Base-by-base conservation (phyloP, 768 basidiomycete species). In the Crepidotus variabilis region DNA sequence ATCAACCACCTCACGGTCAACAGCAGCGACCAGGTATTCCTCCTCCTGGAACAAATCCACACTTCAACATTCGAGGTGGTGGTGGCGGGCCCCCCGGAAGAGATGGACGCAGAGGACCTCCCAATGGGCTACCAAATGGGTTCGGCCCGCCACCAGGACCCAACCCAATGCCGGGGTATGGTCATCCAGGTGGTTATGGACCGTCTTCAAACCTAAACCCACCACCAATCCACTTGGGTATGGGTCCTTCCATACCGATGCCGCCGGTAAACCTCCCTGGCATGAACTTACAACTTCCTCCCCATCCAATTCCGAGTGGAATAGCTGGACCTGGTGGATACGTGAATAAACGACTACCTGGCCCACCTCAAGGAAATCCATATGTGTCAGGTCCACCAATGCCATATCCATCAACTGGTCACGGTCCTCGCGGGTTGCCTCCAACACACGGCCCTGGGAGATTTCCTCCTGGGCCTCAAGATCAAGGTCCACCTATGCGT, bases 1-100 rank as follows among this genome's bases (percentile, higher is more conserved):
- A 67, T 60, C 39, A 64, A 53, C 22, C 60, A 65, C 16, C 62
- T 59, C 57, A 57, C 43, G 57, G 55, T n/a, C 60, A 53, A 21
- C 65, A 68, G 7, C 62, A 63, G 35, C 60, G 65, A 43, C 60
- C 56, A 35, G 52, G 63, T 16, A 69, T 69, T 2, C 77, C 75
- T 32, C 72, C 71, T 14, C 70, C 63, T 54, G 73, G 62, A 56
- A 61, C 61, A 50, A 73, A 68, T 66, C 72, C 68, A 23, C 55
- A 45, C 36, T 35, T 61, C 51, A 33, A 60, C 52, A 47, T 18
- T 52, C 47, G 46, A 32, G 48, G 39, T 43, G 55, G 51, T n/a
- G 48, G 55, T n/a, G 50, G 24, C 5, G 48, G 45, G 28, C 60
- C 48, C 21, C 49, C 47, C 45, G 56, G 36, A 20, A 52, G 56